Conservation (phyloP, 257 asterid species). For the Solanum tarijense region DNA sequence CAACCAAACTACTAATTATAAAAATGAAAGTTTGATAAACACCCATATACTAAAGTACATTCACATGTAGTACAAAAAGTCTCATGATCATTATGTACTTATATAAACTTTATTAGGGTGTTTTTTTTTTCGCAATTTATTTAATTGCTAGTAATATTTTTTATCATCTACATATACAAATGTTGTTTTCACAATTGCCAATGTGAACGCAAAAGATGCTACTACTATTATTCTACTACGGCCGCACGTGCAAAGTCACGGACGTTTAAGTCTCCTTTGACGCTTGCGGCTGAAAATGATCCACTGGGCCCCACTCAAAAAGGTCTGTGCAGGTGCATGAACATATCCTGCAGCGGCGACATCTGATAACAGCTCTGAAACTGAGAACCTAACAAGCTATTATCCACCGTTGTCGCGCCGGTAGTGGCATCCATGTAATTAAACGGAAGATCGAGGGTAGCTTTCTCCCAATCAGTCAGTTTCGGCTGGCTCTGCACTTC, state of each 20-base stretch:
- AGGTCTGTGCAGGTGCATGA: slow-evolving; percentile 48
- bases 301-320: slow-evolving; percentile 13
- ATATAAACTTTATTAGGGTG: background rate
- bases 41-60: background rate
- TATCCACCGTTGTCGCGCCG: slow-evolving; percentile 3
- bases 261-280: slow-evolving; percentile 42
- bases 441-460: slow-evolving; percentile 37
- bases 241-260: slow-evolving; percentile 53
- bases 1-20: background rate
- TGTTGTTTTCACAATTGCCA: background rate
- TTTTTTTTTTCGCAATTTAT: background rate
- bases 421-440: slow-evolving; percentile 38
- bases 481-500: slow-evolving; percentile 81
- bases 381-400: slow-evolving; percentile 24
- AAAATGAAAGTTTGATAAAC: background rate
- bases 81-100: background rate
- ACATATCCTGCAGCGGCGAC: slow-evolving; percentile 61
- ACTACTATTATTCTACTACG: background rate
- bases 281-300: slow-evolving; percentile 14
- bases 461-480: slow-evolving; percentile 46
- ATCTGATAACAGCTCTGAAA: slow-evolving; percentile 28
- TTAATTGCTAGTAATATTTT: background rate
- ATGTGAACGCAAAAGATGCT: slow-evolving; percentile 1
- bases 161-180: background rate
- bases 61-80: background rate